Conservation (phyloP, 208 protist species). For the Trypanosomatidae sp. region DNA sequence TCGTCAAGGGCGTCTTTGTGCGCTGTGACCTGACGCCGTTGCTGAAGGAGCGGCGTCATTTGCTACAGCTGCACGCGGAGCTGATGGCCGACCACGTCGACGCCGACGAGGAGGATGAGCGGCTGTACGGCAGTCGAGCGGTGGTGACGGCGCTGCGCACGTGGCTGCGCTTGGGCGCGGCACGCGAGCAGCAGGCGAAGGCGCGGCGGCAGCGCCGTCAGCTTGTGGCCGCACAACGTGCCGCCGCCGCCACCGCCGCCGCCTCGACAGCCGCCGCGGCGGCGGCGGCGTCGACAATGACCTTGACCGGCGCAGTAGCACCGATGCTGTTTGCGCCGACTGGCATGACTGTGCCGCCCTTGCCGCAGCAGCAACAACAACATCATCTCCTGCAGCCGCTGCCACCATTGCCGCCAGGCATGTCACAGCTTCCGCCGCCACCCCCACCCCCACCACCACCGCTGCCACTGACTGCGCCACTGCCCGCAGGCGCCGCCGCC, state of each 20-base stretch:
- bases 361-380: too few species aligned
- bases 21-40: slow-evolving; percentile 63
- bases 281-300: neutral
- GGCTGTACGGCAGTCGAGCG: slow-evolving; percentile 34
- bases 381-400: too few species aligned
- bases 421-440: neutral
- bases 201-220: slow-evolving; percentile 1
- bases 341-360: too few species aligned
- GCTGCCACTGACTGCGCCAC: neutral
- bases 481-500: slow-evolving; percentile 1
- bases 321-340: too few species aligned
- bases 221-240: neutral
- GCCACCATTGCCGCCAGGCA: too few species aligned
- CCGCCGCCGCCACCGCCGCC: neutral
- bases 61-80: slow-evolving; percentile 27
- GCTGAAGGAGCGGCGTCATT: slow-evolving; percentile 58
- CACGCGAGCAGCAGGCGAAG: slow-evolving; percentile 17
- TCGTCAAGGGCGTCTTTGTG: slow-evolving; percentile 48
- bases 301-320: neutral
- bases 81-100: slow-evolving; percentile 37
- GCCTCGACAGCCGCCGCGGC: slow-evolving; percentile 1
- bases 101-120: slow-evolving; percentile 46
- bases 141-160: slow-evolving; percentile 19
- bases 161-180: slow-evolving; percentile 34
- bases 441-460: slow-evolving; percentile 1